A percentile compares a stretch with the other conserved stretches of the same genome.
Evolutionary conservation across 441 rosid genomes (phyloP).

Genomic region (Adansonia gregorii): DNA sequence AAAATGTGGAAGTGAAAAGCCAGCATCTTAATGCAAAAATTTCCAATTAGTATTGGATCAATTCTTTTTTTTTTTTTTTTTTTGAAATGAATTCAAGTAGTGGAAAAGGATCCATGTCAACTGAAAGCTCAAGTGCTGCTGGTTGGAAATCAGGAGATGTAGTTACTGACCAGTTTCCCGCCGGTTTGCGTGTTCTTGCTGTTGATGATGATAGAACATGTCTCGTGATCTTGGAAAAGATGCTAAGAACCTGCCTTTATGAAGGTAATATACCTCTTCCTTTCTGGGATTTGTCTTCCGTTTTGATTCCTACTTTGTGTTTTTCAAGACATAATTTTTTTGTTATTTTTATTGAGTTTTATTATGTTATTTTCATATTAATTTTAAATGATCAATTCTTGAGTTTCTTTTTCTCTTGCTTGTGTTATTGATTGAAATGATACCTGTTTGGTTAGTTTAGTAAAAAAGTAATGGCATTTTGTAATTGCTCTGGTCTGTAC

Average conservation of each 20-base stretch:
- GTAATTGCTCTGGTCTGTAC: slow-evolving; percentile 21
- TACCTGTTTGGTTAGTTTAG: slow-evolving; percentile 21
- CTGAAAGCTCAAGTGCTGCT: slow-evolving; percentile 46
- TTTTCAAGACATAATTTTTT: slow-evolving; percentile 1
- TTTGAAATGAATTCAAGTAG: slow-evolving; percentile 57
- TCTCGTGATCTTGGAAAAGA: slow-evolving; percentile 84
- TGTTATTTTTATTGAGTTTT: slow-evolving; percentile 3
- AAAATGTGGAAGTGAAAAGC: not conserved
- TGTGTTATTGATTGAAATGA: slow-evolving; percentile 1
- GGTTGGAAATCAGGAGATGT: slow-evolving; percentile 44
- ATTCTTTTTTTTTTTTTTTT: slow-evolving; percentile 20
- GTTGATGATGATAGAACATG: slow-evolving; percentile 96
- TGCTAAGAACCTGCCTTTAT: slow-evolving; percentile 77
- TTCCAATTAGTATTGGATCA: not conserved
- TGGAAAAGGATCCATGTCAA: slow-evolving; percentile 64
- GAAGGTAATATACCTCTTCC: slow-evolving; percentile 49
- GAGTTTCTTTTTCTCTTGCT: slow-evolving; percentile 1
- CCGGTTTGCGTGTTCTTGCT: slow-evolving; percentile 76
- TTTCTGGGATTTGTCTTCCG: slow-evolving; percentile 4
- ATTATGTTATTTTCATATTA: not conserved
- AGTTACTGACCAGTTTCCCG: slow-evolving; percentile 76
- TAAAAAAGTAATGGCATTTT: slow-evolving; percentile 15
- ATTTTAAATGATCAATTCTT: slow-evolving; percentile 16
- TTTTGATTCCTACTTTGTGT: not conserved
- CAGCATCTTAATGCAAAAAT: no score